A percentile compares a stretch with the other conserved stretches of the same genome.
These are phyloP conservation scores for Centella asiatica DNA, from an alignment of 129 eudicot genomes.

Conservation along the genomic window DNA sequence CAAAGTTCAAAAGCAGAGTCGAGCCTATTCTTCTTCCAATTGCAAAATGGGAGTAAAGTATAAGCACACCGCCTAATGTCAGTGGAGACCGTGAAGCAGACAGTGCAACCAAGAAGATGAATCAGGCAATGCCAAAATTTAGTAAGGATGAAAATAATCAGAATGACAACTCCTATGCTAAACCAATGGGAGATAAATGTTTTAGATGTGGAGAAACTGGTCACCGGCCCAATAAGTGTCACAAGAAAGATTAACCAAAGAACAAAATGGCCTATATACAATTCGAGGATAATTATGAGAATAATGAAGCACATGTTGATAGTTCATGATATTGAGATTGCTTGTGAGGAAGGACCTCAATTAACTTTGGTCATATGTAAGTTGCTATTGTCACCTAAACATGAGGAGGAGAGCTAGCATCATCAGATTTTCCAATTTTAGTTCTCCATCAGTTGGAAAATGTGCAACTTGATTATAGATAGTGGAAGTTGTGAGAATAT, in stretches of 20 bases:
- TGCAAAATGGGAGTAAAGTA: too few species aligned
- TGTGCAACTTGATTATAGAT: neutral
- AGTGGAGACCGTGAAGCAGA: too few species aligned
- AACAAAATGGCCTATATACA: neutral
- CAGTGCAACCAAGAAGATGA: too few species aligned
- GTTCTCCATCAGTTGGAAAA: neutral
- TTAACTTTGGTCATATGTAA: neutral
- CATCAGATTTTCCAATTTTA: neutral
- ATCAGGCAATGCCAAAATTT: too few species aligned
- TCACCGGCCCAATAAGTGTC: neutral
- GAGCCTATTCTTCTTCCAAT: too few species aligned
- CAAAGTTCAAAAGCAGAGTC: too few species aligned
- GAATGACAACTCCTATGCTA: neutral
- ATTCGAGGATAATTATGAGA: neutral
- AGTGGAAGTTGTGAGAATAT: conserved; percentile 8
- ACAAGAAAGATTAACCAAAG: neutral
- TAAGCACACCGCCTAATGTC: too few species aligned
- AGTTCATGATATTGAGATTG: neutral
- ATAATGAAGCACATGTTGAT: neutral
- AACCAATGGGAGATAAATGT: neutral
- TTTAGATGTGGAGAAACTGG: neutral
- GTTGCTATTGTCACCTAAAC: neutral
- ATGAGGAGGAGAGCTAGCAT: neutral
- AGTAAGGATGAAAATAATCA: too few species aligned
- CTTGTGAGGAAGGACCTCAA: neutral